Evolutionary conservation across 164 flowering plant genomes (phyloP), one percentile per base, ranked within the genome.

Genomic region (Platanus orientalis): DNA sequence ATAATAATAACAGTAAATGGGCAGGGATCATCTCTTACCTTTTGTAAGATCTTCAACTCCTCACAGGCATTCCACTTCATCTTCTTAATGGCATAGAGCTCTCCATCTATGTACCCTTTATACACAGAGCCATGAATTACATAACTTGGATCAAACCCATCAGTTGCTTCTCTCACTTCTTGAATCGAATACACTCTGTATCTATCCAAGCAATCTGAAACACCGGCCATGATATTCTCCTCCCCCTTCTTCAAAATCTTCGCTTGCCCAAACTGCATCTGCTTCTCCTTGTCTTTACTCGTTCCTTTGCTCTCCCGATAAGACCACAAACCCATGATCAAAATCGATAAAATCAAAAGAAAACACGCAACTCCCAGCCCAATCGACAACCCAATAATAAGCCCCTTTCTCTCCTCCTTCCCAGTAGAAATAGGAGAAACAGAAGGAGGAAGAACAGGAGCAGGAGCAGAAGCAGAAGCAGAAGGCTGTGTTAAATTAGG

Each of bases 51-150:
- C 83, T 87, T 92, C 72, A 92, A 86, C 64, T 92, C 92, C 59
- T 90, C 94, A 67, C 57, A 78, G 59, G 96, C 98, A 76, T 93
- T 87, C 96, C 97, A 93, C 53, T 86, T 93, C 98, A 93, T 90
- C 79, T 79, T 87, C 86, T 90, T 90, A 71, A 93, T 83, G 30
- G 97, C 98, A 71, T 67, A 87, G 13, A 67, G 45, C 61, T 85
- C 86, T 4, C 82, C 92, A 68, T 75, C 67, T 25, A 90, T 72
- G 55, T 20, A 54, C 4, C 96, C 98, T 73, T 75, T 85, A 58
- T 83, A 90, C 26, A 93, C 97, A 69, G 92, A 81, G 4, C 98
- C 98, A 47, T 83, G 81, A 74, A 90, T 83, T 71, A 89, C 36
- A 52, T 69, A 83, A 21, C 29, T 73, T 10, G 78, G 73, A 61